Percentiles rank a stretch among this genome's conserved stretches.
These are phyloP conservation scores for Cynara cardunculus DNA, from an alignment of 129 eudicot genomes.

Conservation along the genomic window DNA sequence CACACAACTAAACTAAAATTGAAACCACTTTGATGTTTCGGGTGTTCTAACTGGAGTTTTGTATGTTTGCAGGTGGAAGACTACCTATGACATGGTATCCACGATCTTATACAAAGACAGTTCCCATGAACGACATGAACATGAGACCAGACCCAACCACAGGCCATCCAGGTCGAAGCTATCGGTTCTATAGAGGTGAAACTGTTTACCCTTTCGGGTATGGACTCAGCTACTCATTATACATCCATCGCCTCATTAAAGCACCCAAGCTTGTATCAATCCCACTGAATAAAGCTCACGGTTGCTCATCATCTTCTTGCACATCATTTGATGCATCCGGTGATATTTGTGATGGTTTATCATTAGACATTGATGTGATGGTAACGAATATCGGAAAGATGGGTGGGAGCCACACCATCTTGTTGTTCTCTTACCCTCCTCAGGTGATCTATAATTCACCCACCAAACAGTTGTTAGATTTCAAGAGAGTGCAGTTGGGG, in stretches of 20 bases:
- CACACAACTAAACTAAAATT: not conserved
- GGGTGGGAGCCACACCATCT: not conserved
- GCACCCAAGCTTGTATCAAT: not conserved
- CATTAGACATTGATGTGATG: not conserved
- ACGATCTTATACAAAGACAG: slow-evolving; percentile 7
- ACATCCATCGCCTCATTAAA: not conserved
- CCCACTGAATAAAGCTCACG: not conserved
- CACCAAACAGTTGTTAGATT: slow-evolving; percentile 14
- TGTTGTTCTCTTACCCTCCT: slow-evolving; percentile 29
- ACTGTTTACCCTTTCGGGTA: slow-evolving; percentile 36
- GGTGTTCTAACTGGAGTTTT: not conserved
- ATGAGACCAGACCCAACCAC: slow-evolving; percentile 26
- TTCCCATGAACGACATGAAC: slow-evolving; percentile 32
- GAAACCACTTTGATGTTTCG: not conserved
- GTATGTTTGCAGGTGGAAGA: slow-evolving; percentile 25
- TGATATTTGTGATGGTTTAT: not conserved
- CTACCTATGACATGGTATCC: slow-evolving; percentile 35
- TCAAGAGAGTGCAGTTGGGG: slow-evolving; percentile 14
- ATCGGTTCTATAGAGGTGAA: slow-evolving; percentile 36
- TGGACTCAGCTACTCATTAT: slow-evolving; percentile 31
- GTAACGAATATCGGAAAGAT: slow-evolving; percentile 9
- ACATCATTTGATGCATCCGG: not conserved
- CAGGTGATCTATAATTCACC: slow-evolving; percentile 23
- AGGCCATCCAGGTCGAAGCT: slow-evolving; percentile 42
- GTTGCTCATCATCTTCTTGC: slow-evolving; percentile 5